Evolutionary conservation across 176 grass and related monocot genomes (phyloP).

Genomic region (Thalia dealbata): DNA sequence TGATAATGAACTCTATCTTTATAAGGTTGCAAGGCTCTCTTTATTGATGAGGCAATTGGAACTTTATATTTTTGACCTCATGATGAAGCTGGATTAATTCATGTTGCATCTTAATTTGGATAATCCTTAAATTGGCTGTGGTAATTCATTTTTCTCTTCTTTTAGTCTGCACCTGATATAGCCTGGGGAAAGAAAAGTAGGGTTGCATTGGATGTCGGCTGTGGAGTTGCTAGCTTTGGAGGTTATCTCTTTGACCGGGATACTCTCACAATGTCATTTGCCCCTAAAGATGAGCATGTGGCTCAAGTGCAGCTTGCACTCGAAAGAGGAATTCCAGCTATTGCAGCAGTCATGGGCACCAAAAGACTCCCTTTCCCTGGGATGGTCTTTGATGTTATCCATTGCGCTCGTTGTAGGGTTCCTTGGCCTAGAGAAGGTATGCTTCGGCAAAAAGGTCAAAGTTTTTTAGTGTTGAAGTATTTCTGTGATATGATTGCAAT

Average conservation of each 20-base stretch:
- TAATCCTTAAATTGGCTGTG: background rate
- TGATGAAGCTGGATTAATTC: background rate
- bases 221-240: slow-evolving; percentile 90
- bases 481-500: background rate
- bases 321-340: slow-evolving; percentile 87
- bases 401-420: slow-evolving; percentile 87
- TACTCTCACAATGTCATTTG: slow-evolving; percentile 82
- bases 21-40: background rate
- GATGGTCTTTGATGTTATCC: slow-evolving; percentile 69
- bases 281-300: slow-evolving; percentile 96
- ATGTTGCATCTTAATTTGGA: background rate
- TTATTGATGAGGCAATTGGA: background rate
- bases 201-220: slow-evolving; percentile 78
- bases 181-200: slow-evolving; percentile 57
- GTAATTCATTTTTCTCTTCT: background rate
- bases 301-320: slow-evolving; percentile 98
- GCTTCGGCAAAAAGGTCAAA: background rate
- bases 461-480: background rate
- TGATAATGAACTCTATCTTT: too few relatives aligned
- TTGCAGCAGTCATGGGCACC: slow-evolving; percentile 93
- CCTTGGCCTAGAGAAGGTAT: slow-evolving; percentile 81
- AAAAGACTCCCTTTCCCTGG: slow-evolving; percentile 61
- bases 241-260: slow-evolving; percentile 78
- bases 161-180: slow-evolving; percentile 39
- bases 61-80: background rate